Evolutionary conservation across 192 early-diverging fungal species (phyloP), one percentile per base, ranked within the genome.

Genomic region (Coemansia furcata): DNA sequence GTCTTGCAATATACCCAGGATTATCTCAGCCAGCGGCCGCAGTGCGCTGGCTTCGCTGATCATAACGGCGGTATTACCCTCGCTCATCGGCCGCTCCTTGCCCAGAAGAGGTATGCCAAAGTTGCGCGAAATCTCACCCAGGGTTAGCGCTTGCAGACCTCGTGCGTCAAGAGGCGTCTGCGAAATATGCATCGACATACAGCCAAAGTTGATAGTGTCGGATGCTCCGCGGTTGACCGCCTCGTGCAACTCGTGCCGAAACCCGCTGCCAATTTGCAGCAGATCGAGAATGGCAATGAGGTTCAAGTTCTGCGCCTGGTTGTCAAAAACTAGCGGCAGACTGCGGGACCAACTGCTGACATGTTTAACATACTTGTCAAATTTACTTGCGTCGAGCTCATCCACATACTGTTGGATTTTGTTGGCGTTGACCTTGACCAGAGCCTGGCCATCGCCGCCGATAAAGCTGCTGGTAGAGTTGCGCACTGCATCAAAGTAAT

Each of bases 181-280:
- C 0, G 90, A 87, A 38, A 96, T 92, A 65, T 94, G 91, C 65
- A 94, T 79, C 47, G 90, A 88, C 85, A 96, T 92, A 67, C 86
- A 85, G 9, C 94, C 94, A 82, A 90, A 95, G 38, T 85, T 79
- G 32, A 95, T 89, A 3, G 88, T 90, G 60, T 92, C 88, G 19
- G 91, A 89, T 0, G 89, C 91, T 14, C 92, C 90, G 29, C 92
- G 74, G 30, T 80, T 90, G 33, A 80, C 71, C 12, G 83, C 82
- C 15, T 82, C 82, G 66, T 89, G 86, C 21, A 95, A 86, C 39
- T 89, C 87, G 35, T 70, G 66, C 32, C 89, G 82, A 67, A 85
- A 96, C 33, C 90, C 91, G 50, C 89, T 89, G 23, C 94, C 94
- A 62, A 94, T 84, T 65, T 90, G 88, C 42, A 96, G 85, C 62